These are phyloP conservation scores for Penicillium sp. DNA, from an alignment of 2,329 filamentous ascomycete genomes.

Conservation along the genomic window DNA sequence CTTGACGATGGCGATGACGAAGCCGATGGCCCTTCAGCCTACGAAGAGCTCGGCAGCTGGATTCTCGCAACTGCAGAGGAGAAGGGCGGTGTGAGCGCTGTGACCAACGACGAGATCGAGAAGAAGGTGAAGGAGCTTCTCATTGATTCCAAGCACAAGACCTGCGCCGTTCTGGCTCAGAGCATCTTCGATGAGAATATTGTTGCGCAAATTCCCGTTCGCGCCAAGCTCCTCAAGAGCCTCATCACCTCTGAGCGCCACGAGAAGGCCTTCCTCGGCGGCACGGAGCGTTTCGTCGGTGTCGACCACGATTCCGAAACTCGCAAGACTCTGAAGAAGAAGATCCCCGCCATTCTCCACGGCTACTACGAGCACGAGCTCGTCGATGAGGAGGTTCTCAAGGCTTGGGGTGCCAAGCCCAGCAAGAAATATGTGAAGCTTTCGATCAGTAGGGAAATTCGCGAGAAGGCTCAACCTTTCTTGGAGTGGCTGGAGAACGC, in stretches of 20 bases:
- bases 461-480: slow-evolving; percentile 91
- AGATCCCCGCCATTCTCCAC: slow-evolving; percentile 83
- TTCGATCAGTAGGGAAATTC: slow-evolving; percentile 86
- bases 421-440: slow-evolving; percentile 98
- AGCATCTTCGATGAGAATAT: slow-evolving; percentile 92
- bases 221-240: slow-evolving; percentile 86
- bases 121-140: slow-evolving; percentile 95
- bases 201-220: slow-evolving; percentile 78
- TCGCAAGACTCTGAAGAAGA: slow-evolving; percentile 66
- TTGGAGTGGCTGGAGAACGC: slow-evolving; percentile 90
- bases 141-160: slow-evolving; percentile 92
- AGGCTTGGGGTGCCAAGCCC: slow-evolving; percentile 88
- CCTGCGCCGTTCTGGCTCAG: slow-evolving; percentile 85
- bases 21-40: slow-evolving; percentile 73
- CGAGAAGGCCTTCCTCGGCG: slow-evolving; percentile 91
- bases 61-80: slow-evolving; percentile 70
- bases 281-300: slow-evolving; percentile 86
- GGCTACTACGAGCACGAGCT: slow-evolving; percentile 90
- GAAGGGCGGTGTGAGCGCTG: slow-evolving; percentile 69
- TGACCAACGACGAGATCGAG: slow-evolving; percentile 89
- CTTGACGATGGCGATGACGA: slow-evolving; percentile 77
- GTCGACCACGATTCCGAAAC: slow-evolving; percentile 68
- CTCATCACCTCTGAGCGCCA: slow-evolving; percentile 88
- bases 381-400: slow-evolving; percentile 80
- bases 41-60: slow-evolving; percentile 92